Conservation (phyloP, 345 rosid species). For the Anacardium occidentale region DNA sequence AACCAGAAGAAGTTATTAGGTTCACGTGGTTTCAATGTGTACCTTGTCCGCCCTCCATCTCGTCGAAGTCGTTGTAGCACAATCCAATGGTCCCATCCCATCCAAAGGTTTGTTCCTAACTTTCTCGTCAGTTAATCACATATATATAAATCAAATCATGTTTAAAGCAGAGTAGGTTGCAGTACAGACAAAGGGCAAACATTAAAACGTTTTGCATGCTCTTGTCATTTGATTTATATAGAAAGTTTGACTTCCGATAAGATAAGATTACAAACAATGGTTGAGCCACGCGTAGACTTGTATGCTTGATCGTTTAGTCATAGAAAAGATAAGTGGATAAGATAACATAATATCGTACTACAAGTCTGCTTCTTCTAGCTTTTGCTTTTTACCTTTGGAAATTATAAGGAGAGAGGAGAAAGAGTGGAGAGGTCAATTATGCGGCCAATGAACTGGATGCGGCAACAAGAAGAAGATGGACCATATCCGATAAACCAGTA, state of each 20-base stretch:
- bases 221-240: neutral
- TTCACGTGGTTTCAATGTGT: neutral
- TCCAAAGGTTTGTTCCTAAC: neutral
- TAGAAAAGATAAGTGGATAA: neutral
- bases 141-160: no score
- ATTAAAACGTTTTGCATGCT: neutral
- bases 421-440: constrained; percentile 19
- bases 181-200: neutral
- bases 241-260: neutral
- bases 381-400: neutral
- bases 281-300: neutral
- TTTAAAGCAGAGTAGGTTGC: no score
- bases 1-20: neutral
- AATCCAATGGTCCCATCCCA: neutral
- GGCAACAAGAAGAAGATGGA: constrained; percentile 28
- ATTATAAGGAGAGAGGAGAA: neutral
- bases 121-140: neutral
- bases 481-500: neutral
- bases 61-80: neutral
- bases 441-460: constrained; percentile 26
- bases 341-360: neutral
- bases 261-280: constrained; percentile 1
- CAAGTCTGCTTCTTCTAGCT: neutral
- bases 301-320: neutral
- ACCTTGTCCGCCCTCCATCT: neutral